Base-by-base conservation (phyloP, 1,284 basidiomycete species). In the Boletus sp. region DNA sequence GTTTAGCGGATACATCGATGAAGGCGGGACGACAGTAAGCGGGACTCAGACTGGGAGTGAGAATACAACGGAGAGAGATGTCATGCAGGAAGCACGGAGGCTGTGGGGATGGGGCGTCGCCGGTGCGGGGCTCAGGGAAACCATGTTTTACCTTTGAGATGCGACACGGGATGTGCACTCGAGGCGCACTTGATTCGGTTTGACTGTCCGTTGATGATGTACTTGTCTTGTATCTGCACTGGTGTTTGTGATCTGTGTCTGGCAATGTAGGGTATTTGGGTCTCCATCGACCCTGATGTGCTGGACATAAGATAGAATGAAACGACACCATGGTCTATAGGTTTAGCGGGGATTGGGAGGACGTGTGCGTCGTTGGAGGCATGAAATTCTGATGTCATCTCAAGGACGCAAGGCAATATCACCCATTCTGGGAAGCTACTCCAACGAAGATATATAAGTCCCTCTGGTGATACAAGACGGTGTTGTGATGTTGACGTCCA, bases 141-240 rank as follows among this genome's bases (percentile, higher is more conserved):
- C 44, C n/a, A 45, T 45, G 44, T 45, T 45, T 25, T 45, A 45
- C 8, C 26, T 45, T 17, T 45, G 44, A 45, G 19, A n/a, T 35
- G 13, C 4, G 17, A 35, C 6, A 19, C 10, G 33, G 10, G 4
- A 4, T 8, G 6, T 32, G 3, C 30, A n/a, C 8, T 6, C 8
- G 3, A 26, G 10, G 27, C 4, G 27, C 13, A 12, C 25, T 29
- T 23, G 16, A 16, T 19, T 27, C 25, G 12, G 12, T 7, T 6
- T 27, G 16, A 12, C 25, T 39, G 12, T 10, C 33, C 17, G 6
- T 19, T 3, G n/a, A 23, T 6, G 36, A 37, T 16, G n/a, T n/a
- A n/a, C n/a, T n/a, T n/a, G n/a, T n/a, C n/a, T n/a, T n/a, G 37
- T 25, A 20, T 12, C 23, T 8, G 23, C 7, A 25, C 22, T 17